Percentiles rank a stretch among this genome's conserved stretches.
phyloP scores from a whole-genome alignment of 495 filamentous ascomycete species.

The Halenospora varia region DNA sequence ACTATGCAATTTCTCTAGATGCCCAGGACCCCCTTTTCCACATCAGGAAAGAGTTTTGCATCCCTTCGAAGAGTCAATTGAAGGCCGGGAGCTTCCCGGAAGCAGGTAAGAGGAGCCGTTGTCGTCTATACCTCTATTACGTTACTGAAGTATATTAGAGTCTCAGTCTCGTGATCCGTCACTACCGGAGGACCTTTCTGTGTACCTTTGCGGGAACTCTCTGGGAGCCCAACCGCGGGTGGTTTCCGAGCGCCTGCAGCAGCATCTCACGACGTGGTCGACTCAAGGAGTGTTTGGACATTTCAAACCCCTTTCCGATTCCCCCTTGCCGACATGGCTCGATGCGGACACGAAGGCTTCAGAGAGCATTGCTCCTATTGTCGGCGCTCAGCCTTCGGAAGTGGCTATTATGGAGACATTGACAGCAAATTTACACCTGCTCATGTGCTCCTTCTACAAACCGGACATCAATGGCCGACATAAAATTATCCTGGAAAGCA shows the following conservation, averaged over 20 bases:
- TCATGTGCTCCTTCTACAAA: slow-evolving; percentile 89
- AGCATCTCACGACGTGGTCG: slow-evolving; percentile 83
- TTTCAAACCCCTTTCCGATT: slow-evolving; percentile 76
- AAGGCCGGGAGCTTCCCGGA: slow-evolving; percentile 56
- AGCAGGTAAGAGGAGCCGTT: slow-evolving; percentile 16
- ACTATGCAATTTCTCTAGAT: slow-evolving; percentile 66
- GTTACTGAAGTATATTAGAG: too few relatives aligned
- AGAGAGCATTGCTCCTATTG: slow-evolving; percentile 72
- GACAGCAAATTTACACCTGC: slow-evolving; percentile 85
- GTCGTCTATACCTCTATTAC: neutral
- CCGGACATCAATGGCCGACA: slow-evolving; percentile 67
- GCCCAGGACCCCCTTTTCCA: slow-evolving; percentile 60
- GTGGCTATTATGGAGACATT: slow-evolving; percentile 93
- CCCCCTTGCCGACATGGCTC: slow-evolving; percentile 74
- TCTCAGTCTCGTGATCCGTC: slow-evolving; percentile 15
- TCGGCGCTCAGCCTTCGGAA: slow-evolving; percentile 76
- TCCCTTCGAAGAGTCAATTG: slow-evolving; percentile 76
- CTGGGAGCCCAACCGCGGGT: slow-evolving; percentile 82
- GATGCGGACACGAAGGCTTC: slow-evolving; percentile 71
- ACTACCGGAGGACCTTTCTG: slow-evolving; percentile 40
- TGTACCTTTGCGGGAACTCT: slow-evolving; percentile 97
- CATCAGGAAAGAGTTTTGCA: slow-evolving; percentile 74
- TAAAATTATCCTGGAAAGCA: slow-evolving; percentile 90
- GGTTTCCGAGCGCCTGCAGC: slow-evolving; percentile 63
- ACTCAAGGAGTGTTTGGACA: slow-evolving; percentile 92